phyloP scores from a whole-genome alignment of 192 early-diverging fungal species.

The Oehlia diaphana region DNA sequence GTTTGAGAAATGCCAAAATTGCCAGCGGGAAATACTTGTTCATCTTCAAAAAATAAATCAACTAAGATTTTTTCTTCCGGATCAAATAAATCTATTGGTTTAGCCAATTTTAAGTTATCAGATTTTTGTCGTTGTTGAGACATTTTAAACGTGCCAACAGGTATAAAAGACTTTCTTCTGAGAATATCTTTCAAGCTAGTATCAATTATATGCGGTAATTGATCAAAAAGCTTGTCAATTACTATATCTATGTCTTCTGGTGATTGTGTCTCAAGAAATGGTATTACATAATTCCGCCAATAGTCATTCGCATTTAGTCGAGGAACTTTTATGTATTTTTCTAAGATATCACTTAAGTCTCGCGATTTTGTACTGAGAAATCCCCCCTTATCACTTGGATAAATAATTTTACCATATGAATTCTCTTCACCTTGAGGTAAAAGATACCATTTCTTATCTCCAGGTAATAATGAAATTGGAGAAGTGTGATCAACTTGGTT shows the following conservation, averaged over 20 bases:
- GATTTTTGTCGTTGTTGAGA: neutral
- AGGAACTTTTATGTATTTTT: neutral
- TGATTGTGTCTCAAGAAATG: neutral
- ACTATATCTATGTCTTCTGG: neutral
- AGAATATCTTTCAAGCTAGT: neutral
- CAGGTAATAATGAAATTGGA: neutral
- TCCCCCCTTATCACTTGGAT: neutral
- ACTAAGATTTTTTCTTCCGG: neutral
- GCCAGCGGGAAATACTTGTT: neutral
- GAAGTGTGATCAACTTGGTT: neutral
- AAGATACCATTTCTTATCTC: neutral
- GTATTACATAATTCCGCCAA: neutral
- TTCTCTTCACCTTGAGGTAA: neutral
- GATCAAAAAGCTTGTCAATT: neutral
- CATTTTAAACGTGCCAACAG: neutral
- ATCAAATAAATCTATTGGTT: neutral
- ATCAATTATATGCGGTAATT: neutral
- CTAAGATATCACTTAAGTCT: neutral
- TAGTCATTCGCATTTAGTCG: neutral
- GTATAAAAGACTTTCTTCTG: neutral
- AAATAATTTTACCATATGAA: neutral
- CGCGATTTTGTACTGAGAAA: neutral
- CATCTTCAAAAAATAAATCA: neutral
- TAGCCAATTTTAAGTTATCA: neutral
- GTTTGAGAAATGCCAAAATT: neutral